Base-by-base conservation (phyloP, 352 stramenopile species). In the Phytophthora ohioensis region DNA sequence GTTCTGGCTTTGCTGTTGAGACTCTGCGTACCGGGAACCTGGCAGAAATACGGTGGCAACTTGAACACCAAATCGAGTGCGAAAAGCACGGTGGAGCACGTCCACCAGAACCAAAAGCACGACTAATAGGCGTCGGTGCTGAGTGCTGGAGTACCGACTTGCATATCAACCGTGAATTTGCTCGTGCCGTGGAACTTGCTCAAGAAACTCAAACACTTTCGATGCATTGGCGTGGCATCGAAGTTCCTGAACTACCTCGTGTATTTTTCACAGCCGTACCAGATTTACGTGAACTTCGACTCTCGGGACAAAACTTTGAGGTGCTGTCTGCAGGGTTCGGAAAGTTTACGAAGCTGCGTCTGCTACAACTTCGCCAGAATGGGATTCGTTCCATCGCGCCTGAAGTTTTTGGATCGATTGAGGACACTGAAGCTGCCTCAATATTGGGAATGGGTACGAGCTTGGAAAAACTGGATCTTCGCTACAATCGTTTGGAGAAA, bases 211-310 rank as follows among this genome's bases (percentile, higher is more conserved):
- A 75, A 2, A 72, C 74, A 11, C 65, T 94, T 7, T 82, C 87
- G 35, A 88, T 92, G 53, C 87, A 93, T 68, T 94, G 87, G 87
- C 82, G 88, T 31, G 80, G 87, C 11, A 75, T 94, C 15, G 67
- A 74, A 0, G 60, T 83, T 5, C 51, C 57, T 3, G 67, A 90
- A 32, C 78, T 91, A 6, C 85, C 82, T 39, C 51, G 49, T 0
- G 54, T 66, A 3, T 92, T 92, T 58, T 92, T 85, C 72, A 80
- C 75, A 11, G 62, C 62, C 9, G 36, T 91, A 2, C 11, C 62
- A 5, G 45, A 68, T 21, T 58, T 92, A 5, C 73, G 67, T 2
- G 87, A 94, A 52, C 63, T 94, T 17, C 73, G 85, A 3, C 76
- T 94, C 9, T 93, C 87, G 2, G 85, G 87, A 0, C 81, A 94